Evolutionary conservation across 192 early-diverging fungal genomes (phyloP).

Genomic region (Backusella tarrabulga): DNA sequence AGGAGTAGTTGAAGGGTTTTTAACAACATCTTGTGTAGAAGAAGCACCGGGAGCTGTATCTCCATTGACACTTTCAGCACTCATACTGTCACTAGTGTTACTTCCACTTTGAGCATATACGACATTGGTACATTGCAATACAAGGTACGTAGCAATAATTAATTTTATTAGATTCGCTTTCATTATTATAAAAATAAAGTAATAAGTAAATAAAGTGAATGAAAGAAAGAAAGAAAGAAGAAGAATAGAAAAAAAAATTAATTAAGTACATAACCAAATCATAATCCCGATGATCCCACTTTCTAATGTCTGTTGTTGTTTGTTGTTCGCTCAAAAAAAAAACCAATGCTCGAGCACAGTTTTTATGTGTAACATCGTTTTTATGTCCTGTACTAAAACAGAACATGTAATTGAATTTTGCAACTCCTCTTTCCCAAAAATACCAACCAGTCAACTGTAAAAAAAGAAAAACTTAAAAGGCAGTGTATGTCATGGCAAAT

Average conservation of each 20-base stretch:
- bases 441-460: background rate
- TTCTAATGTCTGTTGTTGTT: background rate
- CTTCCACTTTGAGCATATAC: background rate
- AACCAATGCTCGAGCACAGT: background rate
- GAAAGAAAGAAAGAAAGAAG: background rate
- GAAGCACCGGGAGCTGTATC: background rate
- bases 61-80: background rate
- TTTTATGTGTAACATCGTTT: background rate
- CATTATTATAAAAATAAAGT: background rate
- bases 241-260: background rate
- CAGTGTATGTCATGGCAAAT: background rate
- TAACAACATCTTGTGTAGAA: background rate
- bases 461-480: background rate
- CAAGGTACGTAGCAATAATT: background rate
- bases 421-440: background rate
- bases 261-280: background rate
- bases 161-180: conserved; percentile 1
- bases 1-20: background rate
- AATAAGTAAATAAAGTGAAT: background rate
- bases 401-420: background rate
- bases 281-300: background rate
- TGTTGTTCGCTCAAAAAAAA: background rate
- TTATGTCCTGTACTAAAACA: background rate
- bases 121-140: background rate
- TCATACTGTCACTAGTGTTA: background rate